A percentile compares a stretch with the other conserved stretches of the same genome.
Conservation (phyloP, 805 yeast species). For the Ogataea pilisensis region DNA sequence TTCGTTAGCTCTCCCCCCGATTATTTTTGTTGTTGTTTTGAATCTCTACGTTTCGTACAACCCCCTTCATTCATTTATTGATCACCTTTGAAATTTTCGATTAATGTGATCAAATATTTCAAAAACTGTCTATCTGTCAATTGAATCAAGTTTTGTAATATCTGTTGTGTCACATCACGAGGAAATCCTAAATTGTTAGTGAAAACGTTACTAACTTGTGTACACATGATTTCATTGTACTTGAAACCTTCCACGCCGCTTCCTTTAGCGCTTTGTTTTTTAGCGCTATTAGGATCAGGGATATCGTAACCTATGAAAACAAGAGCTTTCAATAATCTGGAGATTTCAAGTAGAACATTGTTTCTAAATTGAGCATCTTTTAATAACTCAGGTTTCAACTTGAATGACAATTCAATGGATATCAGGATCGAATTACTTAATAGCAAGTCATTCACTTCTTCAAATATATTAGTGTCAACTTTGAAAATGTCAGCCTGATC, state of each 20-base stretch:
- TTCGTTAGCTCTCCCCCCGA: no score
- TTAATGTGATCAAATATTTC: slow-evolving; percentile 53
- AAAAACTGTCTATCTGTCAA: slow-evolving; percentile 61
- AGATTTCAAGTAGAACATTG: slow-evolving; percentile 64
- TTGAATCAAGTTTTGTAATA: slow-evolving; percentile 54
- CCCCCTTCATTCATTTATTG: no score
- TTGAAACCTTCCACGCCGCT: slow-evolving; percentile 7
- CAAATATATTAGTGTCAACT: slow-evolving; percentile 42
- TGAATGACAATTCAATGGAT: slow-evolving; percentile 77
- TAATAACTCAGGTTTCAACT: slow-evolving; percentile 57
- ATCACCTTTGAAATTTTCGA: slow-evolving; percentile 26
- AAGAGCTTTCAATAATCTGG: slow-evolving; percentile 62
- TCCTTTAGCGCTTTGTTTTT: slow-evolving; percentile 16
- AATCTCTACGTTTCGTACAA: no score
- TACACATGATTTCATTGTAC: slow-evolving; percentile 29
- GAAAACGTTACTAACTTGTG: slow-evolving; percentile 32
- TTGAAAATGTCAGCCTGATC: slow-evolving; percentile 56
- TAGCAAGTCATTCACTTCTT: slow-evolving; percentile 67
- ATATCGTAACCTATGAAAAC: slow-evolving; percentile 34
- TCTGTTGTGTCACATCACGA: slow-evolving; percentile 52
- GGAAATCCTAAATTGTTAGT: slow-evolving; percentile 61
- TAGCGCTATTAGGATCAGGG: slow-evolving; percentile 25
- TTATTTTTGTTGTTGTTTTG: no score
- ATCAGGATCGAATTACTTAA: slow-evolving; percentile 64
- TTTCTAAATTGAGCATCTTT: slow-evolving; percentile 78